Percentiles rank a stretch among this genome's conserved stretches.
Conservation (phyloP, 306 rosid species). For the Delonix regia region DNA sequence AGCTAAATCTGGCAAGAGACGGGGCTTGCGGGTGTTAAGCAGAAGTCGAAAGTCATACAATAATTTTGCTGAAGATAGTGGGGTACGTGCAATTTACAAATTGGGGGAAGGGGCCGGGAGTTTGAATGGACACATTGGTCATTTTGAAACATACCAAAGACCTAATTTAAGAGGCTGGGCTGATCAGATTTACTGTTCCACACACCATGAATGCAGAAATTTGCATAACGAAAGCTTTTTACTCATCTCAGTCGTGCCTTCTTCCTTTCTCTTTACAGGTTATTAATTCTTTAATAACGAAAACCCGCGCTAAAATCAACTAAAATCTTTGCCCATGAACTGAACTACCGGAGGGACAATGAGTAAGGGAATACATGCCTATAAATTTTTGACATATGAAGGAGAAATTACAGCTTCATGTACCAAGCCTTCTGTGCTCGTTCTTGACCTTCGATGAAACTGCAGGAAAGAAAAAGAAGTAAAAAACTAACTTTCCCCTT, state of each 20-base stretch:
- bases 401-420: slow-evolving; percentile 34
- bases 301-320: neutral
- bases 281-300: slow-evolving; percentile 20
- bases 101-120: neutral
- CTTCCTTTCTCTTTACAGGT: slow-evolving; percentile 7
- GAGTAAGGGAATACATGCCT: slow-evolving; percentile 27
- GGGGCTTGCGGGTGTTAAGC: neutral
- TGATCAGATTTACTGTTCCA: neutral
- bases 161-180: neutral
- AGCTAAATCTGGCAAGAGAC: neutral
- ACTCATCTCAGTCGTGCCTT: slow-evolving; percentile 2
- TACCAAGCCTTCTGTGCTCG: slow-evolving; percentile 29
- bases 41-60: neutral
- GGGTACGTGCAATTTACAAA: neutral
- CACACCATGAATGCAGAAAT: neutral
- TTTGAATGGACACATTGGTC: neutral
- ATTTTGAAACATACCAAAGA: neutral
- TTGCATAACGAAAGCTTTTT: neutral
- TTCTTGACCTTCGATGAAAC: slow-evolving; percentile 28
- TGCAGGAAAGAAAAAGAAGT: neutral
- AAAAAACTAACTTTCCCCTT: slow-evolving; percentile 1
- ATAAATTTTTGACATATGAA: slow-evolving; percentile 34
- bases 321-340: neutral
- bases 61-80: neutral
- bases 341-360: neutral